Percentiles rank a stretch among this genome's conserved stretches.
phyloP scores from a whole-genome alignment of 352 stramenopile species.

The Stramenopiles sp. region DNA sequence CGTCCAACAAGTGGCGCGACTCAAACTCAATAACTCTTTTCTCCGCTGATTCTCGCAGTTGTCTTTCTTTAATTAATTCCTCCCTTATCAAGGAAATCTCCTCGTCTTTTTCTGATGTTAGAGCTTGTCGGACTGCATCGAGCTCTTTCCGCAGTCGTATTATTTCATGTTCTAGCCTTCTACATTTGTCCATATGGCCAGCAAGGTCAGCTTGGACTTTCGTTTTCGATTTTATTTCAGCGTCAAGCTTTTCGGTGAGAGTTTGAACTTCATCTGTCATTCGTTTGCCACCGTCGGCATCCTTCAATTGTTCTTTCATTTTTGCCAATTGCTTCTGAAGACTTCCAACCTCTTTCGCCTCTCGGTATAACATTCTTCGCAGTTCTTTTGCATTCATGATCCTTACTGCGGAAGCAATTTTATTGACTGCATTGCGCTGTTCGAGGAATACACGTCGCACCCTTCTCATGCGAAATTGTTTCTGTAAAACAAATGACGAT shows the following conservation, averaged over 20 bases:
- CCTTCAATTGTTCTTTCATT: conserved; percentile 7
- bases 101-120: not conserved
- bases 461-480: not conserved
- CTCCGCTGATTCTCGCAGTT: not conserved
- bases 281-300: not conserved
- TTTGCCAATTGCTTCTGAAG: not conserved
- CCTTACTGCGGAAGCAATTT: not conserved
- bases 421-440: not conserved
- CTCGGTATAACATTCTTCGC: not conserved
- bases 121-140: not conserved
- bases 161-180: not conserved
- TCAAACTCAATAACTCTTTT: not conserved
- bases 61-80: not conserved
- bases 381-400: not conserved
- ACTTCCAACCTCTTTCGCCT: conserved; percentile 8
- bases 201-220: conserved; percentile 2
- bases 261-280: conserved; percentile 2
- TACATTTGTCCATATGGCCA: conserved; percentile 10
- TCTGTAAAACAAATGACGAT: conserved; percentile 5
- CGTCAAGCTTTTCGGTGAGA: not conserved
- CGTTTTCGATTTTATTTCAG: not conserved
- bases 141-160: not conserved
- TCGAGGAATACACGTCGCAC: not conserved
- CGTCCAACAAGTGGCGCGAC: not conserved
- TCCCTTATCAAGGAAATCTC: not conserved